These are phyloP conservation scores for Phycomyces blakesleeanus DNA, from an alignment of 192 early-diverging fungal genomes.

Conservation along the genomic window DNA sequence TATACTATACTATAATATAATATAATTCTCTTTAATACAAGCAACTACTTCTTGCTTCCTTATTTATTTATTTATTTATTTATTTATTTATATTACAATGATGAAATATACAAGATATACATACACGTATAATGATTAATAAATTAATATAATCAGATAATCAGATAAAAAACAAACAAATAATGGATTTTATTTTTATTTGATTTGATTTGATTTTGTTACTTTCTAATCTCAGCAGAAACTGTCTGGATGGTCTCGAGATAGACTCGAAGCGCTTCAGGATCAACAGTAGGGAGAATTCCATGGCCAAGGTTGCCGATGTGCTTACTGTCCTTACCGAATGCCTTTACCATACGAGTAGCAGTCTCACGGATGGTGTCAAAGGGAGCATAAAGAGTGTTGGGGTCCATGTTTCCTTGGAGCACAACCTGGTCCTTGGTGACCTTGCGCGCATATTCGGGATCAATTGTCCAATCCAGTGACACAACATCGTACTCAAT, in stretches of 20 bases:
- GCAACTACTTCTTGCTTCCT: too few relatives aligned
- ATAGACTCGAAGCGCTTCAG: conserved; percentile 66
- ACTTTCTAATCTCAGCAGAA: conserved; percentile 46
- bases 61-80: too few relatives aligned
- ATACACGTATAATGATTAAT: too few relatives aligned
- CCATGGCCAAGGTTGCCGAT: conserved; percentile 98
- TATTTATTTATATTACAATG: too few relatives aligned
- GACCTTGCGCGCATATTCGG: conserved; percentile 50
- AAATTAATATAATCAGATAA: too few relatives aligned
- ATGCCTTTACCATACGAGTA: conserved; percentile 73
- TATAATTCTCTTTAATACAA: too few relatives aligned
- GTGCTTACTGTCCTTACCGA: conserved; percentile 68
- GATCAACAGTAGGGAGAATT: conserved; percentile 81
- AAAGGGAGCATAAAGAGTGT: conserved; percentile 68
- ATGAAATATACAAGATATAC: too few relatives aligned
- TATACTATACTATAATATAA: too few relatives aligned
- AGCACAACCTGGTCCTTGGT: conserved; percentile 59
- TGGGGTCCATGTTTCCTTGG: conserved; percentile 97
- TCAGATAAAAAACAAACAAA: too few relatives aligned
- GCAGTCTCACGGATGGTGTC: conserved; percentile 73
- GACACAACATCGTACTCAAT: conserved; percentile 84
- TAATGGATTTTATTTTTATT: too few relatives aligned
- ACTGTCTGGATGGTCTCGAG: conserved; percentile 65
- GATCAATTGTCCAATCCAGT: conserved; percentile 88
- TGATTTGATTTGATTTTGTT: background rate